Percentiles rank a stretch among this genome's conserved stretches.
Conservation (phyloP, 768 basidiomycete genomes). For the Pulveroboletus sp. region DNA sequence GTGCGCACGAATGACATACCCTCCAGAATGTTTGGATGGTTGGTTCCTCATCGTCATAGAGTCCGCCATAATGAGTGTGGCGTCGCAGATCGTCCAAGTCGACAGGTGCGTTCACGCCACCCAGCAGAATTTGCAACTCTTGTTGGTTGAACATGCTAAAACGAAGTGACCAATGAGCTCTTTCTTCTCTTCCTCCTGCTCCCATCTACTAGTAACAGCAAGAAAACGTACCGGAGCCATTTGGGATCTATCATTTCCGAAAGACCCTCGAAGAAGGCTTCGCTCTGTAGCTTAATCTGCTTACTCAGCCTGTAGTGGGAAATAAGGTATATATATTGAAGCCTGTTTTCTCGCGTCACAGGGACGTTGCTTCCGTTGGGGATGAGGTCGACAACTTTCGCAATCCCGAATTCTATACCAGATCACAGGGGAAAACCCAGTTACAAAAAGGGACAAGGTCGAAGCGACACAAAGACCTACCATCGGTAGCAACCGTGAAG, state of each 20-base stretch:
- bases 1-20: constrained; percentile 37
- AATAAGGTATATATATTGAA: constrained; percentile 86
- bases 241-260: constrained; percentile 89
- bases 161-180: constrained; percentile 8
- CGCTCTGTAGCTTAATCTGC: constrained; percentile 82
- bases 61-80: constrained; percentile 80
- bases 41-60: constrained; percentile 63
- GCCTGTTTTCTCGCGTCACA: constrained; percentile 84
- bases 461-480: constrained; percentile 37
- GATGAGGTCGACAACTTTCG: constrained; percentile 71
- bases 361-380: constrained; percentile 76
- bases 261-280: constrained; percentile 87
- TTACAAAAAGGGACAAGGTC: neutral
- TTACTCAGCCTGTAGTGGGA: constrained; percentile 84
- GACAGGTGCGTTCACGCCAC: constrained; percentile 81
- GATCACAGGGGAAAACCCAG: neutral
- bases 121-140: constrained; percentile 88
- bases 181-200: neutral
- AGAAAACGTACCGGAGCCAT: constrained; percentile 61
- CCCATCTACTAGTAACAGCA: neutral
- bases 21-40: constrained; percentile 84
- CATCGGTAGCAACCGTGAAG: constrained; percentile 84
- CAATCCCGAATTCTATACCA: constrained; percentile 71
- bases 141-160: constrained; percentile 94
- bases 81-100: constrained; percentile 75